These are phyloP conservation scores for Aschersonia sp. DNA, from an alignment of 2,329 filamentous ascomycete species.

Conservation along the genomic window DNA sequence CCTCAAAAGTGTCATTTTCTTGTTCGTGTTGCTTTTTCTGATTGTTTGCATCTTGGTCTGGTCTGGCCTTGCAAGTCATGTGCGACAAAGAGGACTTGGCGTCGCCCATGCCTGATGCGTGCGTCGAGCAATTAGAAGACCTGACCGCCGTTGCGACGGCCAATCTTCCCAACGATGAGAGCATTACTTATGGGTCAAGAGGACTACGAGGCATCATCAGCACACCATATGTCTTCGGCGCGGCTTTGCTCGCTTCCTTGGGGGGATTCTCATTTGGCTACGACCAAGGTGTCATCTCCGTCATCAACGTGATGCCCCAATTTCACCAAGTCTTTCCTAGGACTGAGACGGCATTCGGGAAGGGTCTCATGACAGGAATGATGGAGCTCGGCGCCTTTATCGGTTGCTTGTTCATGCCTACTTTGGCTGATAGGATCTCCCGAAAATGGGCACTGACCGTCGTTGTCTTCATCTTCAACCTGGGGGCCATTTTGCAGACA, in stretches of 20 bases:
- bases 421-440: too few species aligned
- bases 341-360: conserved; percentile 10
- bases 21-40: too few species aligned
- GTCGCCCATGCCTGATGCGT: background rate
- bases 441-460: too few species aligned
- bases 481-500: too few species aligned
- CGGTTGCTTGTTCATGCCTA: too few species aligned
- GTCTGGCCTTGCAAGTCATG: too few species aligned
- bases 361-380: too few species aligned
- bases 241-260: conserved; percentile 20
- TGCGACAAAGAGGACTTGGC: background rate
- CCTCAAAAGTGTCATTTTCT: too few species aligned
- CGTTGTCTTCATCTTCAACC: too few species aligned
- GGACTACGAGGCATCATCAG: conserved; percentile 21
- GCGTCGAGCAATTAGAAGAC: background rate
- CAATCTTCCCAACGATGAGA: background rate
- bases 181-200: background rate
- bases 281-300: conserved; percentile 21
- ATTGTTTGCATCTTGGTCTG: too few species aligned
- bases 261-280: conserved; percentile 15
- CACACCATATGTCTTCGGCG: conserved; percentile 25
- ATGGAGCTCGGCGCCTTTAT: too few species aligned
- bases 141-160: background rate
- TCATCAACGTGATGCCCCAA: conserved; percentile 29
- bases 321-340: conserved; percentile 24